Evolutionary conservation across 805 yeast species (phyloP), one percentile per base, ranked within the genome.

Genomic region (Kuraishia cidri): DNA sequence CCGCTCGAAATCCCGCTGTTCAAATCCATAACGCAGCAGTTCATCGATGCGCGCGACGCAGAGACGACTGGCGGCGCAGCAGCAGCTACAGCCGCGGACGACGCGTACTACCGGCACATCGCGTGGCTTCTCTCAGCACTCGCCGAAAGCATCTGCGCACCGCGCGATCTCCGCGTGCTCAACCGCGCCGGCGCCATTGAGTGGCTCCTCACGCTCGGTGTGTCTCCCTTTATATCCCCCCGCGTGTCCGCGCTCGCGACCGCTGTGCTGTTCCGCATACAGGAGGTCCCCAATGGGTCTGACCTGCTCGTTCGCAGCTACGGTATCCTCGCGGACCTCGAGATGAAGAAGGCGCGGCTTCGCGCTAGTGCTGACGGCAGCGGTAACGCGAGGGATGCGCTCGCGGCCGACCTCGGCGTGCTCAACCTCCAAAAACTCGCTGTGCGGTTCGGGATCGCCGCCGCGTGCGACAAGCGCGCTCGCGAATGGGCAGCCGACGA

Each of bases 61-160:
- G 36, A 36, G 4, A 32, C 42, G 5, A 28, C 39, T 2, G 20
- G 37, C 1, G 24, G 32, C 3, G 19, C 52, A 3, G 35, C 52
- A 4, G 40, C 45, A 5, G 25, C 39, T 5, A 19, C 46, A 3
- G 37, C 41, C 5, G 66, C 55, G 21, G 68, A 64, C 13, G 65
- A 66, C 17, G 21, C 16, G 5, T 72, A 69, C 44, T 72, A 73
- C 40, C 69, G 64, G 33, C 80, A 82, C 37, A 42, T 81, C 3
- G 48, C 65, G 1, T 87, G 96, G 95, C 56, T 83, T 5, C 46
- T 85, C 28, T 63, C 60, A 5, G 57, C 58, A 10, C 46, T 85
- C 24, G 53, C 56, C 4, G 38, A 47, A 10, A 77, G 82, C n/a
- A 50, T 70, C 2, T 66, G 61, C 9, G 58, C 62, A 10, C 50